phyloP scores from a whole-genome alignment of 139 green algal genomes.

The Tetradesmus lagerheimii region DNA sequence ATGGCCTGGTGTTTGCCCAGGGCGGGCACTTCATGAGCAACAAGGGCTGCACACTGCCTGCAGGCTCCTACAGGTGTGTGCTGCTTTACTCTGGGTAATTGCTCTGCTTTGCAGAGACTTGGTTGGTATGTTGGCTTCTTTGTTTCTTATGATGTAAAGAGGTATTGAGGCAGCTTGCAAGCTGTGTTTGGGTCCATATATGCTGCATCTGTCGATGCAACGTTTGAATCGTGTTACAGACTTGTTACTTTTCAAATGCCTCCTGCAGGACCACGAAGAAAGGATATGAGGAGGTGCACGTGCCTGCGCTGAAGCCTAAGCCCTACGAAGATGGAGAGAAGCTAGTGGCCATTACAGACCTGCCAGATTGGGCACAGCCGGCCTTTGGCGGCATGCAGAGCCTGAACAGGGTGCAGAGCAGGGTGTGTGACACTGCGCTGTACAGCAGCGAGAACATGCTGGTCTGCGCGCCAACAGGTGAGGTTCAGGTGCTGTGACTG shows the following conservation, averaged over 20 bases:
- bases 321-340: slow-evolving; percentile 86
- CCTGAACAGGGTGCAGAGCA: slow-evolving; percentile 95
- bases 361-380: slow-evolving; percentile 94
- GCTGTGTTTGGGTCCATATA: too few relatives aligned
- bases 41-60: slow-evolving; percentile 86
- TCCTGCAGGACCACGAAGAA: slow-evolving; percentile 69
- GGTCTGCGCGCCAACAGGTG: slow-evolving; percentile 62
- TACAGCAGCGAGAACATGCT: slow-evolving; percentile 96
- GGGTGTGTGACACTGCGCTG: slow-evolving; percentile 90
- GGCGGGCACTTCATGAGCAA: slow-evolving; percentile 93
- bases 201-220: background rate
- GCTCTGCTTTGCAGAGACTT: background rate
- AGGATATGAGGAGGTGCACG: slow-evolving; percentile 98
- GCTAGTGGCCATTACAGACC: slow-evolving; percentile 79
- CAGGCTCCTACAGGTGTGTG: slow-evolving; percentile 62
- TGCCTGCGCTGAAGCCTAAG: slow-evolving; percentile 95
- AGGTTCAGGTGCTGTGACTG: background rate
- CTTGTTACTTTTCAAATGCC: background rate
- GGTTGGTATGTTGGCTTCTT: too few relatives aligned
- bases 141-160: too few relatives aligned
- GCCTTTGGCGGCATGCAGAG: slow-evolving; percentile 92
- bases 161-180: background rate
- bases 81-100: background rate
- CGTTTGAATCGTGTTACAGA: background rate
- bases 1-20: slow-evolving; percentile 83